Evolutionary conservation across 768 basidiomycete genomes (phyloP), one percentile per base, ranked within the genome.

Genomic region (Kondoa subrosea): DNA sequence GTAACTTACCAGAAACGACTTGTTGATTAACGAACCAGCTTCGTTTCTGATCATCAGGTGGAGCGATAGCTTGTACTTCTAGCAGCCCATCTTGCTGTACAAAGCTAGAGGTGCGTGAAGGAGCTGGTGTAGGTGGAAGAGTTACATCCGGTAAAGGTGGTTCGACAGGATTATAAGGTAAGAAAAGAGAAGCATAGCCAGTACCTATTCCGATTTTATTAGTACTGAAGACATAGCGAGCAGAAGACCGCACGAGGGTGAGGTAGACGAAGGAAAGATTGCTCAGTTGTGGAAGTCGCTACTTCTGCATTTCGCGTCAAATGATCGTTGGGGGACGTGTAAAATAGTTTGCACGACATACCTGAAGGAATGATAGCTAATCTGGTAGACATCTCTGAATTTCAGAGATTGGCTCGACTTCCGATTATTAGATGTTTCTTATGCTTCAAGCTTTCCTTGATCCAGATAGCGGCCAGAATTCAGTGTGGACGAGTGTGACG

Each of bases 51-150:
- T 66, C 64, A 3, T 65, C 69, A 2, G 34, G 50, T 50, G 69
- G 65, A 34, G 66, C 63, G 60, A 69, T 40, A 12, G 69, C 69
- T 67, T 69, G 69, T 21, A 69, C 69, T 56, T 69, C 69, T 26
- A 67, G 66, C 12, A 69, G 33, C 16, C 64, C 27, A 17, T 68
- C 31, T 4, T 27, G 64, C 29, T 66, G 34, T 26, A 15, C 40
- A 40, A 50, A 32, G 16, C 26, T 40, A 2, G 64, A 40, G 56
- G 27, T 8, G 26, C 58, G 25, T 34, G n/a, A 25, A n/a, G 40
- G 57, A 16, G 12, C 34, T 4, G 63, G 62, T 12, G 68, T 63
- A 2, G 65, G 34, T 26, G 29, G 65, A 29, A 68, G 65, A 2
- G 68, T 56, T 12, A 65, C 64, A 21, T 50, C 67, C 21, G 64